phyloP scores from a whole-genome alignment of 768 basidiomycete species.

The Russula virescens region DNA sequence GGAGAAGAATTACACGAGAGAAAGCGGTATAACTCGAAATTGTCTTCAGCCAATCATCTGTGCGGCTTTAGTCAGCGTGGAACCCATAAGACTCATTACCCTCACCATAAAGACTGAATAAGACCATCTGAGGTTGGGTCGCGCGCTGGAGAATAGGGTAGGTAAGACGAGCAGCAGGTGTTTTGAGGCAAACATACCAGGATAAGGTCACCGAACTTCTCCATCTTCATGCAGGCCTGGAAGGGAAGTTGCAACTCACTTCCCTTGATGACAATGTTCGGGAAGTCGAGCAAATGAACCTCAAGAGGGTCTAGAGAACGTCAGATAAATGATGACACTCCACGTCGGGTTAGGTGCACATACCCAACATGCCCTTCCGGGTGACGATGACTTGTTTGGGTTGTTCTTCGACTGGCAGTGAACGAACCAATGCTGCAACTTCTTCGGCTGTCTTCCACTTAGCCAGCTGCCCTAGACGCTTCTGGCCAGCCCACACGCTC shows the following conservation, averaged over 20 bases:
- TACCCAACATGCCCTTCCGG: constrained; percentile 98
- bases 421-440: constrained; percentile 95
- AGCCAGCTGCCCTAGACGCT: constrained; percentile 97
- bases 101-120: constrained; percentile 91
- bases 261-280: constrained; percentile 99
- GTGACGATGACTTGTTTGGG: constrained; percentile 99
- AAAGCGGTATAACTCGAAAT: constrained; percentile 99
- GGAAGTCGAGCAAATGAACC: constrained; percentile 98
- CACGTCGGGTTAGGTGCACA: constrained; percentile 26
- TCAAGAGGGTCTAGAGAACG: constrained; percentile 71
- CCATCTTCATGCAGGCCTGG: constrained; percentile 99
- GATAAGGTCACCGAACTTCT: constrained; percentile 98
- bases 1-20: constrained; percentile 92
- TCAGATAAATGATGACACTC: constrained; percentile 13
- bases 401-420: constrained; percentile 98
- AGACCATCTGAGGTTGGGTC: constrained; percentile 97
- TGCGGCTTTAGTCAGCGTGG: constrained; percentile 5
- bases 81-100: not conserved
- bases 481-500: constrained; percentile 99
- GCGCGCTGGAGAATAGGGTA: constrained; percentile 53
- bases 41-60: constrained; percentile 98
- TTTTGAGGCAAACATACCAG: constrained; percentile 42
- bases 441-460: constrained; percentile 99
- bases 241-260: constrained; percentile 97
- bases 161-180: constrained; percentile 1